Conservation (phyloP, 371 early-diverging fungal genomes). For the Massospora cicadina region DNA sequence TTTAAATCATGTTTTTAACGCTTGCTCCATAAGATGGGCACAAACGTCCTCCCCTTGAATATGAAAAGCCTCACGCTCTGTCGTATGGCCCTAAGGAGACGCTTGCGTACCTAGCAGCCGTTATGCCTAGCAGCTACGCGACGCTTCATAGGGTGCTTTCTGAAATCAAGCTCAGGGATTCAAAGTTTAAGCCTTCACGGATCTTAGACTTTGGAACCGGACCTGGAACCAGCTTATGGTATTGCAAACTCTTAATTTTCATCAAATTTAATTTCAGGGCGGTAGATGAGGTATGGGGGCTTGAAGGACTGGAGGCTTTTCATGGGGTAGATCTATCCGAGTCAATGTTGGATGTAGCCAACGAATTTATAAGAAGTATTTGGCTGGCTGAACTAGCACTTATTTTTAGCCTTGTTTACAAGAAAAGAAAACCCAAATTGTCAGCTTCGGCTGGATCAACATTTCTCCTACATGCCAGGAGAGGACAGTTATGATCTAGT, state of each 20-base stretch:
- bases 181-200: constrained; percentile 35
- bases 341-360: constrained; percentile 57
- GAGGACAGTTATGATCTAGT: constrained; percentile 35
- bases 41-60: background rate
- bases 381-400: background rate
- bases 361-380: constrained; percentile 17
- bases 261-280: constrained; percentile 30
- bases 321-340: constrained; percentile 63
- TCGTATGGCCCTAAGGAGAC: constrained; percentile 56
- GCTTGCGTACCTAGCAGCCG: constrained; percentile 51
- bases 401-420: background rate
- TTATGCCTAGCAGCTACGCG: constrained; percentile 46
- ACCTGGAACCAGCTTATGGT: constrained; percentile 73
- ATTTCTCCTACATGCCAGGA: constrained; percentile 29
- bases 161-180: constrained; percentile 37
- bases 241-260: constrained; percentile 9
- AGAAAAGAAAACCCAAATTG: constrained; percentile 12
- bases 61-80: constrained; percentile 38
- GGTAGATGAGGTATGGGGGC: constrained; percentile 33
- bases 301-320: constrained; percentile 19
- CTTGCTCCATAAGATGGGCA: background rate
- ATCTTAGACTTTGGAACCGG: constrained; percentile 77
- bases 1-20: too few species aligned
- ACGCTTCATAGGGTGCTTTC: constrained; percentile 42
- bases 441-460: constrained; percentile 38